Conservation (phyloP, 441 rosid species). For the Erodium chrysanthum region DNA sequence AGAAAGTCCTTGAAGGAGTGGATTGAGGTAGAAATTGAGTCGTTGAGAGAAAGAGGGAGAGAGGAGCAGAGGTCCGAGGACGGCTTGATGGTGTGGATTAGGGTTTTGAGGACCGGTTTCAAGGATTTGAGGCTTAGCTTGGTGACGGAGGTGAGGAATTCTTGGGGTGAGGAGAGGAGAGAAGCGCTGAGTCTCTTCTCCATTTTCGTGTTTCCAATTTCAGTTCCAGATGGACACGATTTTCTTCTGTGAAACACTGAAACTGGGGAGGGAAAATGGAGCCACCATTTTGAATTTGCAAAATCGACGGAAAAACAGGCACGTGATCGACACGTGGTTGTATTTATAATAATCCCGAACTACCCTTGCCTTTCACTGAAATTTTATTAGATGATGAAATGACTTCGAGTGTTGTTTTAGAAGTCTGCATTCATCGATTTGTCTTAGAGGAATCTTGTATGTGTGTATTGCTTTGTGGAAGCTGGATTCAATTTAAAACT, state of each 20-base stretch:
- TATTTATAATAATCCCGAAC: too few species aligned
- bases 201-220: constrained; percentile 25
- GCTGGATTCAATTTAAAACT: too few species aligned
- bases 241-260: background rate
- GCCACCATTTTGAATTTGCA: background rate
- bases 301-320: too few species aligned
- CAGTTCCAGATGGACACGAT: background rate
- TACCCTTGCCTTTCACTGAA: too few species aligned
- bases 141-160: constrained; percentile 46
- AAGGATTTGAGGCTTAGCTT: constrained; percentile 43
- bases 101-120: constrained; percentile 51
- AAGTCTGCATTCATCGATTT: too few species aligned
- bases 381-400: too few species aligned
- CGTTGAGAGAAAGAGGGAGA: constrained; percentile 43
- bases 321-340: too few species aligned
- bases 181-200: constrained; percentile 67
- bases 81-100: constrained; percentile 40
- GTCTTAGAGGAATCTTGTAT: too few species aligned
- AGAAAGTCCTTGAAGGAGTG: constrained; percentile 26
- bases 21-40: constrained; percentile 31
- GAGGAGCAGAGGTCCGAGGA: constrained; percentile 45
- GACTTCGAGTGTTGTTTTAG: too few species aligned
- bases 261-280: background rate
- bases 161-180: constrained; percentile 57
- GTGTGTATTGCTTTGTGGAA: too few species aligned